Evolutionary conservation across 164 flowering plant species (phyloP), one percentile per base, ranked within the genome.

Genomic region (Tetrastigma voinierianum): DNA sequence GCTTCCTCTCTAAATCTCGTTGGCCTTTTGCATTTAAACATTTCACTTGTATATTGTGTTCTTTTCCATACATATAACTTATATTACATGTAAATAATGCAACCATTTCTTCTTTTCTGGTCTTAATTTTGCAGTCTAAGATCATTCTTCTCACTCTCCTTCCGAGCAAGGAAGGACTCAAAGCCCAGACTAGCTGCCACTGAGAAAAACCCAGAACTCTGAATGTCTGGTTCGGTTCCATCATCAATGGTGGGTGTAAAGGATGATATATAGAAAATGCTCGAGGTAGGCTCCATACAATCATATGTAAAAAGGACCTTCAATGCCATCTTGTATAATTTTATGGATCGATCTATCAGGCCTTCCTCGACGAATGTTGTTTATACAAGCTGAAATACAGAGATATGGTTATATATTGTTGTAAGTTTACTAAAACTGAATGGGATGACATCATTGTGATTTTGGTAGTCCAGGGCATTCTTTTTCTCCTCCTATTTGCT

Each of bases 91-190:
- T 4, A 32, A 32, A 32, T 32, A 7, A 32, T 32, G n/a, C 40
- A 32, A 32, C 0, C 40, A 32, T 32, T 32, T 32, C 6, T 32
- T 32, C 40, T n/a, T 23, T 46, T 61, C 60, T 70, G 57, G 12
- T 61, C 18, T 65, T 8, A 46, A 70, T 64, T 57, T 68, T 74
- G 32, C 96, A 95, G 98, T 24, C 92, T 96, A 21, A 76, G 90
- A 64, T 95, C 98, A 64, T 95, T 95, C 77, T 95, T 95, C 81
- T 95, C 96, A 2, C 87, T 92, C 48, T 89, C 91, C 15, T 96
- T 96, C 57, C 85, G 97, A 92, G 97, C 94, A 95, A 96, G 80
- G 93, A 72, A 89, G 83, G 99, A 96, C 46, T 76, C 97, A 11
- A 96, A 90, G 81, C 87, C 81, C 12, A 85, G 98, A 71, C n/a